Percentiles rank a stretch among this genome's conserved stretches.
These are phyloP conservation scores for Candida argentea DNA, from an alignment of 805 yeast genomes.

Conservation along the genomic window DNA sequence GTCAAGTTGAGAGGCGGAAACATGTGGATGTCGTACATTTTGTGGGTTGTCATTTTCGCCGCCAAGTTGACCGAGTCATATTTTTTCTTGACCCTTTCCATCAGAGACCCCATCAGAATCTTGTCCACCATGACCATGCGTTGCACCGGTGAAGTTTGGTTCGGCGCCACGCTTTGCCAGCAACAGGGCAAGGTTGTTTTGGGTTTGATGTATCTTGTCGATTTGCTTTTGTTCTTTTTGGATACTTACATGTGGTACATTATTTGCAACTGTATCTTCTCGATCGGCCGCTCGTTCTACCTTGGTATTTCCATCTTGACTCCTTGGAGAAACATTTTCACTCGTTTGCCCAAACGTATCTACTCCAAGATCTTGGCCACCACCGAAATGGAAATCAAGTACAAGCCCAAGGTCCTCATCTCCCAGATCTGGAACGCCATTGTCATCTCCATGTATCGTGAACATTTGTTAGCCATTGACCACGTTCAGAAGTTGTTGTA, in stretches of 20 bases:
- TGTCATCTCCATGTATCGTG: slow-evolving; percentile 99
- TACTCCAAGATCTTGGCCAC: slow-evolving; percentile 97
- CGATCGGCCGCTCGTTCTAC: slow-evolving; percentile 96
- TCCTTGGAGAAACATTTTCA: slow-evolving; percentile 98
- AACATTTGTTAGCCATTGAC: slow-evolving; percentile 94
- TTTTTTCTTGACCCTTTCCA: slow-evolving; percentile 76
- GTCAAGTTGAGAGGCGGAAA: slow-evolving; percentile 75
- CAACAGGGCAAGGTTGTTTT: slow-evolving; percentile 84
- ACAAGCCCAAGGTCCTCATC: slow-evolving; percentile 95
- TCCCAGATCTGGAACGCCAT: slow-evolving; percentile 99
- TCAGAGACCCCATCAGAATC: slow-evolving; percentile 91
- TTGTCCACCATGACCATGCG: slow-evolving; percentile 80
- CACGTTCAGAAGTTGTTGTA: slow-evolving; percentile 95
- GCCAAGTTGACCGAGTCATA: slow-evolving; percentile 90
- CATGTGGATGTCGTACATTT: slow-evolving; percentile 90
- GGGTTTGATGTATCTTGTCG: slow-evolving; percentile 89
- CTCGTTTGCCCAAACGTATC: slow-evolving; percentile 97
- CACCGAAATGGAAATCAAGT: slow-evolving; percentile 97
- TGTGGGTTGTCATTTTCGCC: slow-evolving; percentile 83
- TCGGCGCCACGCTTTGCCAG: slow-evolving; percentile 60
- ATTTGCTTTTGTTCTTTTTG: slow-evolving; percentile 90
- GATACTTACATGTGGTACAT: slow-evolving; percentile 99
- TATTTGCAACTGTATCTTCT: slow-evolving; percentile 86
- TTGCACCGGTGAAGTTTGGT: slow-evolving; percentile 94
- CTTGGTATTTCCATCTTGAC: slow-evolving; percentile 98